Percentiles rank a stretch among this genome's conserved stretches.
phyloP scores from a whole-genome alignment of 1,139 yeast genomes.

The Yamadazyma taylorii region DNA sequence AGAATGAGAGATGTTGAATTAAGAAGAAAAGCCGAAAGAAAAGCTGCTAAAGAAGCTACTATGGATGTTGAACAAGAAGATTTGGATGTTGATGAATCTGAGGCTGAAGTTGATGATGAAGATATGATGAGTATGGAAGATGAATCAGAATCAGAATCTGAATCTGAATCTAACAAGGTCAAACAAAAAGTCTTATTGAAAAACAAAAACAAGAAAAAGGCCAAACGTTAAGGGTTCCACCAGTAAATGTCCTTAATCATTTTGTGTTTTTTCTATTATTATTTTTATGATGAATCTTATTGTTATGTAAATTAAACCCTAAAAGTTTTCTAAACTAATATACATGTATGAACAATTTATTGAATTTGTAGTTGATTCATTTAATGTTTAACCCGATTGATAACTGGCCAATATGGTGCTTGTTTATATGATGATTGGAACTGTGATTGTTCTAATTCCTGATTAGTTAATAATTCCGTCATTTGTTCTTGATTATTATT shows the following conservation, averaged over 20 bases:
- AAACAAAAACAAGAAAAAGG: conserved; percentile 72
- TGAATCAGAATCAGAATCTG: conserved; percentile 38
- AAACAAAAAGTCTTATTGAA: conserved; percentile 77
- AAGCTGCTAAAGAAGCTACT: conserved; percentile 56
- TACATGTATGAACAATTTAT: not conserved
- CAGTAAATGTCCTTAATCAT: no score
- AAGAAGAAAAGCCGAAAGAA: conserved; percentile 74
- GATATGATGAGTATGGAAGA: conserved; percentile 38
- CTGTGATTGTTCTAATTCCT: conserved; percentile 2
- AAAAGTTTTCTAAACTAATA: not conserved
- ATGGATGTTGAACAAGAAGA: conserved; percentile 45
- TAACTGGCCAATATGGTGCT: conserved; percentile 32
- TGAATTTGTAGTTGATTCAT: not conserved
- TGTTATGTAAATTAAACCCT: conserved; percentile 1
- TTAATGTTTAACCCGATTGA: conserved; percentile 6
- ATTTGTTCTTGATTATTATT: no score
- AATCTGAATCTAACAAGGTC: conserved; percentile 39
- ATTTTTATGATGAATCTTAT: not conserved
- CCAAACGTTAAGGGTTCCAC: conserved; percentile 18
- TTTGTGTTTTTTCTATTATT: no score
- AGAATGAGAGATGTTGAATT: conserved; percentile 91
- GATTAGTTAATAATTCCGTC: not conserved
- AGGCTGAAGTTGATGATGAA: conserved; percentile 33
- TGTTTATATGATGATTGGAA: conserved; percentile 18
- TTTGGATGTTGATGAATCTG: conserved; percentile 44